Conservation (phyloP, 495 filamentous ascomycete genomes). For the Beverwykella pulmonaria region DNA sequence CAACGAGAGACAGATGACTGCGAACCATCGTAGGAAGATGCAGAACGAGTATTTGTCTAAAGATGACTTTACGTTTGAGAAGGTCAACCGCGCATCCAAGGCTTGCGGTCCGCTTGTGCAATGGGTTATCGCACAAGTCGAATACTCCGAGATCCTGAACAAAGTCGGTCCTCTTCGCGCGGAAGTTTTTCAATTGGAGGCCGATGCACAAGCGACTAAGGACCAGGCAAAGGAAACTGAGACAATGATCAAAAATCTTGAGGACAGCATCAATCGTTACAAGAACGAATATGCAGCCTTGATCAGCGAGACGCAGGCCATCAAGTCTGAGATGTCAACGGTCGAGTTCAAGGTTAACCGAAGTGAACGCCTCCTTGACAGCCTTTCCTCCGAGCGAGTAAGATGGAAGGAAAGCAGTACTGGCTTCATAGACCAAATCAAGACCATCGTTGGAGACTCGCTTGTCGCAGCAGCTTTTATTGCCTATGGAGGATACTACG, state of each 20-base stretch:
- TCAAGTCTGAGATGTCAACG: conserved; percentile 93
- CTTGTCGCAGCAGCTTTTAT: conserved; percentile 93
- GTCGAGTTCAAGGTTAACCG: conserved; percentile 98
- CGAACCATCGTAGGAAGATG: conserved; percentile 79
- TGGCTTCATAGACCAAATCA: conserved; percentile 96
- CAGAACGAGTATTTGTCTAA: conserved; percentile 87
- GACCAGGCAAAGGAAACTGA: conserved; percentile 91
- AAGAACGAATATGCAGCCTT: conserved; percentile 95
- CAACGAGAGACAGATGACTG: conserved; percentile 94
- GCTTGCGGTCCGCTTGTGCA: conserved; percentile 96
- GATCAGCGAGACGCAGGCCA: conserved; percentile 95
- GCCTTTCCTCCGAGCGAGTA: conserved; percentile 85
- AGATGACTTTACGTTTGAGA: conserved; percentile 92
- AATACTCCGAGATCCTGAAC: conserved; percentile 94
- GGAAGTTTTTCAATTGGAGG: conserved; percentile 84
- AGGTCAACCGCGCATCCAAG: conserved; percentile 92
- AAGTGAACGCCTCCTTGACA: conserved; percentile 90
- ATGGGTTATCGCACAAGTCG: conserved; percentile 97
- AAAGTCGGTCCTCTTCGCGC: conserved; percentile 90
- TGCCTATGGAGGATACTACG: conserved; percentile 96
- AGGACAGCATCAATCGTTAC: conserved; percentile 92
- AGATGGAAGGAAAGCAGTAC: conserved; percentile 97
- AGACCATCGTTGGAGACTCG: conserved; percentile 93
- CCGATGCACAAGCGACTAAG: conserved; percentile 88
- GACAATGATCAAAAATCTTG: conserved; percentile 78